Evolutionary conservation across 1,139 yeast species (phyloP).

Genomic region (Groenewaldozyma auringiensis): DNA sequence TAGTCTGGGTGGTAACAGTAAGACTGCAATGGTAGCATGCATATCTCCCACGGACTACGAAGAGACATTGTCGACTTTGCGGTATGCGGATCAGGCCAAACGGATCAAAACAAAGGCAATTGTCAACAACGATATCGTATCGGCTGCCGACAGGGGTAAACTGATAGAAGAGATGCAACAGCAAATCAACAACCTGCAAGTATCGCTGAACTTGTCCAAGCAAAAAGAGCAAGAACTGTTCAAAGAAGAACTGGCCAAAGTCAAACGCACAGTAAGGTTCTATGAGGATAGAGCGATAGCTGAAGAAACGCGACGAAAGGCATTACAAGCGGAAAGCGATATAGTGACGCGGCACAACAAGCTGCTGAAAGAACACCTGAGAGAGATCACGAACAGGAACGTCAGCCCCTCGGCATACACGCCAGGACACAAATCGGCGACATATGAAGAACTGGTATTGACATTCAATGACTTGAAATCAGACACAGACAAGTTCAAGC

Average conservation of each 20-base stretch:
- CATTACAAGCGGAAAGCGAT: constrained; percentile 29
- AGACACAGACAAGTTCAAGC: constrained; percentile 14
- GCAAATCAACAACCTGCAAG: constrained; percentile 35
- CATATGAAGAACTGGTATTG: constrained; percentile 13
- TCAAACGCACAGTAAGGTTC: constrained; percentile 33
- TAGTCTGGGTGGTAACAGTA: constrained; percentile 65
- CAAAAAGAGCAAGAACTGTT: constrained; percentile 23
- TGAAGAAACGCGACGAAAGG: constrained; percentile 31
- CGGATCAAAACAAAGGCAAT: constrained; percentile 56
- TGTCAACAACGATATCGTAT: constrained; percentile 39
- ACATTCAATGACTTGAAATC: constrained; percentile 15
- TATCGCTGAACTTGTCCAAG: constrained; percentile 20
- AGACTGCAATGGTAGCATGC: constrained; percentile 70
- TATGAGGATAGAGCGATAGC: constrained; percentile 39
- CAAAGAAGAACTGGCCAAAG: constrained; percentile 29
- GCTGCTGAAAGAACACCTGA: constrained; percentile 28
- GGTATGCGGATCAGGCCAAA: constrained; percentile 72
- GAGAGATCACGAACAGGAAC: constrained; percentile 28
- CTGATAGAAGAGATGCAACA: constrained; percentile 36
- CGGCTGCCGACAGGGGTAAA: constrained; percentile 33
- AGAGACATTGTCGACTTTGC: constrained; percentile 62
- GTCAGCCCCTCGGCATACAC: constrained; percentile 6
- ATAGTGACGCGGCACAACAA: constrained; percentile 28
- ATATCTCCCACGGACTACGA: constrained; percentile 69
- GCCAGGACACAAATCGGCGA: constrained; percentile 1